These are phyloP conservation scores for Linnemannia schmuckeri DNA, from an alignment of 192 early-diverging fungal genomes.

Conservation along the genomic window DNA sequence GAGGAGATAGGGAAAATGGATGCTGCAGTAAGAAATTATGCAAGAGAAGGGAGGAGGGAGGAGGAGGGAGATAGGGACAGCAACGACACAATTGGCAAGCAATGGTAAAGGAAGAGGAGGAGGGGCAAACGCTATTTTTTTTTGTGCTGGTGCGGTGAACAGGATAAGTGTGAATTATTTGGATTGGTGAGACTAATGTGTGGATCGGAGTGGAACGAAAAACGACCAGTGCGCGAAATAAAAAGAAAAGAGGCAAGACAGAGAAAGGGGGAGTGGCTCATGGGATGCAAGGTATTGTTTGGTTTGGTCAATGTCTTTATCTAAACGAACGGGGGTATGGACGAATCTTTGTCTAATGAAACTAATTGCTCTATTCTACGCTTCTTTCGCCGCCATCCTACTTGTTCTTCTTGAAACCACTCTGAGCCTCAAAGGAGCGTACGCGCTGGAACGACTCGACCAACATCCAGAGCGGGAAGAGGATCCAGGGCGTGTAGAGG, in stretches of 20 bases:
- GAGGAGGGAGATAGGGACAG: not conserved
- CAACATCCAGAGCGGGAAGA: constrained; percentile 73
- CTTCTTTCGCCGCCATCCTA: not conserved
- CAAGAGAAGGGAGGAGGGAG: not conserved
- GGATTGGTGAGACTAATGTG: not conserved
- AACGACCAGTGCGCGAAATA: not conserved
- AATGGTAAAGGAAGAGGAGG: not conserved
- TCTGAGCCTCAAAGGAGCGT: constrained; percentile 23
- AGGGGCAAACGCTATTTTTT: not conserved
- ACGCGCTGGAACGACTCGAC: constrained; percentile 56
- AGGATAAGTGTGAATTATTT: not conserved
- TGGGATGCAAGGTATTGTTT: not conserved
- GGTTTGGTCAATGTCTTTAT: not conserved
- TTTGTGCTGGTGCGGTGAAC: not conserved
- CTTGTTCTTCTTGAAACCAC: constrained; percentile 19
- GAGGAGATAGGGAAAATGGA: not conserved
- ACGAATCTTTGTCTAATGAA: too few relatives aligned
- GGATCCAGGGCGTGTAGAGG: constrained; percentile 77
- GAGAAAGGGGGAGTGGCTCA: not conserved
- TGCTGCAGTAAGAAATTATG: not conserved
- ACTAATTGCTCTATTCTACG: not conserved
- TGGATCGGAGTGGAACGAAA: not conserved
- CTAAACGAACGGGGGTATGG: not conserved
- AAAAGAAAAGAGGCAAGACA: not conserved
- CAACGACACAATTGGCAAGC: not conserved